Base-by-base conservation (phyloP, 495 filamentous ascomycete species). In the Penicillium canescens region DNA sequence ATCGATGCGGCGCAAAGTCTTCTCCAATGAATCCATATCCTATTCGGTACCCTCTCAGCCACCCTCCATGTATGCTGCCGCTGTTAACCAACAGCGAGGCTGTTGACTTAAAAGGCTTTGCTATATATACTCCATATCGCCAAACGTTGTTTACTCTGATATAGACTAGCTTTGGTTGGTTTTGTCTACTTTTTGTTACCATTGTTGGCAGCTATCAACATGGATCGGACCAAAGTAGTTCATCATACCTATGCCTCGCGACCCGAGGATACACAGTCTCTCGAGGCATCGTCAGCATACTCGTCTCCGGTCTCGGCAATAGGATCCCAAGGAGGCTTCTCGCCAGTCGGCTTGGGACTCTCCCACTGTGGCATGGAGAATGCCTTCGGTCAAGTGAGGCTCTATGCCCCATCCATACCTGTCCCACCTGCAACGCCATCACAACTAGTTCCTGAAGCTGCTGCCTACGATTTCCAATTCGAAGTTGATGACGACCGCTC, bases 331-430 rank as follows among this genome's bases (percentile, higher is more conserved):
- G 38, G 56, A 20, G 38, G 36, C n/a, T 40, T 54, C 11, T 50
- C 55, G 11, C 9, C 52, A 10, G 37, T 60, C 13, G 70, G 72
- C 9, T 39, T 76, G n/a, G 74, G 72, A 0, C 73, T 75, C 14
- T 60, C 61, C n/a, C 48, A 57, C 37, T 66, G 63, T 46, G 63
- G 59, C 1, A 59, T 66, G 23, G 66, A 68, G 14, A 23, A 44
- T 18, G 13, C 42, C 2, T 47, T 54, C 13, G 43, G 50, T 12
- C 53, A 67, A 36, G 10, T 59, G 39, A 52, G 46, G 40, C 42
- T 42, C 3, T 64, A 47, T 36, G 11, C 58, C 43, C 24, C 52
- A 43, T 35, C 50, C 13, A 48, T 67, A 38, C 44, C 53, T 39
- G 18, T 46, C 20, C n/a, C 58, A 16, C 41, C 61, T 3, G 38